These are phyloP conservation scores for Ceratocystis cubensis DNA, from an alignment of 2,329 filamentous ascomycete species.

Conservation along the genomic window DNA sequence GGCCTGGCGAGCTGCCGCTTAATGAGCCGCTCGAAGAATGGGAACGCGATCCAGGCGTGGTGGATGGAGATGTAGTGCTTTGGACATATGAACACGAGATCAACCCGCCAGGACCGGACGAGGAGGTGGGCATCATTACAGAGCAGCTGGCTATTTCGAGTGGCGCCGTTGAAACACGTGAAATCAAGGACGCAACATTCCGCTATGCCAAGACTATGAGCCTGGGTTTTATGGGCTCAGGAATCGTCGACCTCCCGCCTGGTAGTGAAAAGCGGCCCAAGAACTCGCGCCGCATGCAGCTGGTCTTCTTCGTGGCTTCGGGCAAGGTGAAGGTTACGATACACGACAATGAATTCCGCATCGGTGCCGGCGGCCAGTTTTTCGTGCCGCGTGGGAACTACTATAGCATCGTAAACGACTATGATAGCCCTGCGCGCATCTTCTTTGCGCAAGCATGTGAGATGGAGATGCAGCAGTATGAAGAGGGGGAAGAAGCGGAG, in stretches of 20 bases:
- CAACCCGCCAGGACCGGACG: slow-evolving; percentile 41
- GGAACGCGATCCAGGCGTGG: slow-evolving; percentile 54
- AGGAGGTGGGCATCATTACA: slow-evolving; percentile 41
- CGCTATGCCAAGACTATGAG: slow-evolving; percentile 79
- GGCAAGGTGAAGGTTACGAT: slow-evolving; percentile 73
- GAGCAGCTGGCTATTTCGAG: slow-evolving; percentile 46
- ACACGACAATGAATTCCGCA: slow-evolving; percentile 63
- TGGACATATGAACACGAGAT: slow-evolving; percentile 50
- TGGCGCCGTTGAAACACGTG: slow-evolving; percentile 43
- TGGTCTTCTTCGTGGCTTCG: slow-evolving; percentile 83
- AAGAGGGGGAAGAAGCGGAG: slow-evolving; percentile 37
- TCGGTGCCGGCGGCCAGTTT: slow-evolving; percentile 79
- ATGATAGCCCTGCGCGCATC: slow-evolving; percentile 57
- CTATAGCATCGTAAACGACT: slow-evolving; percentile 80
- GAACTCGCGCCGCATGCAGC: slow-evolving; percentile 91
- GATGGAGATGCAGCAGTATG: slow-evolving; percentile 26
- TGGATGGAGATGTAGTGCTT: slow-evolving; percentile 49
- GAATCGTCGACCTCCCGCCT: slow-evolving; percentile 77
- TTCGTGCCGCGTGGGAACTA: slow-evolving; percentile 93
- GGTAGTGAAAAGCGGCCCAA: slow-evolving; percentile 76
- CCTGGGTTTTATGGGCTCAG: slow-evolving; percentile 74
- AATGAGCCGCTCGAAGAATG: slow-evolving; percentile 52
- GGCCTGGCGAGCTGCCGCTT: slow-evolving; percentile 33
- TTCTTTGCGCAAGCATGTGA: slow-evolving; percentile 90
- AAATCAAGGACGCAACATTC: slow-evolving; percentile 58